Evolutionary conservation across 2,329 filamentous ascomycete genomes (phyloP).

Genomic region (Paecilomyces dactylethromorphus): DNA sequence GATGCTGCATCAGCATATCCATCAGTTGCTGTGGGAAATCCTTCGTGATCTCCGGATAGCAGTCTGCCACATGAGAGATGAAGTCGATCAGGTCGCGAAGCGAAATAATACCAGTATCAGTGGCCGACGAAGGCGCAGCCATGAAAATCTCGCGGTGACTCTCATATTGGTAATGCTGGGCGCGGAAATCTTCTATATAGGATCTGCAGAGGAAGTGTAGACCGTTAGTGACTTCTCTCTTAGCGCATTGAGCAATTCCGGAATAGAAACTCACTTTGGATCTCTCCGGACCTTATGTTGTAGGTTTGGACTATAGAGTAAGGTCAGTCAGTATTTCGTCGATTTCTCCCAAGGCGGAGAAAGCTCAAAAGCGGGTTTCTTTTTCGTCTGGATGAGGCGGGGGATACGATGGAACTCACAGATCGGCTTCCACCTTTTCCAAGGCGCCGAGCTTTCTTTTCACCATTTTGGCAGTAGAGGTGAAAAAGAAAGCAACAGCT

Average conservation of each 20-base stretch:
- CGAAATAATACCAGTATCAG: conserved; percentile 70
- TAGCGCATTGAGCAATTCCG: too few species aligned
- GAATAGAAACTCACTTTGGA: conserved; percentile 54
- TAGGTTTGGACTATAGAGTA: conserved; percentile 59
- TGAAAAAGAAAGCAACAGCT: conserved; percentile 47
- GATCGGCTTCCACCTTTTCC: conserved; percentile 90
- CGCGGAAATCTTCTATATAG: conserved; percentile 81
- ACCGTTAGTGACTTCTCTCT: background rate
- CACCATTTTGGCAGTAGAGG: conserved; percentile 48
- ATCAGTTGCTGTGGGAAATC: conserved; percentile 76
- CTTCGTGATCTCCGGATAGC: conserved; percentile 74
- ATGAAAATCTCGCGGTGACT: conserved; percentile 88
- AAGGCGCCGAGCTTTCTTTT: conserved; percentile 88
- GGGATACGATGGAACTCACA: conserved; percentile 46
- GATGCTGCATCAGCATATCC: conserved; percentile 71
- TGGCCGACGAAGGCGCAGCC: conserved; percentile 69
- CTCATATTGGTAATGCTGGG: conserved; percentile 87
- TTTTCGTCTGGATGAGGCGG: background rate
- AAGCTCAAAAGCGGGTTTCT: background rate
- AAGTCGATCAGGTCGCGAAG: conserved; percentile 91
- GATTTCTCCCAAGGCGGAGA: conserved; percentile 17
- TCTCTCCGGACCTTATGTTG: conserved; percentile 89
- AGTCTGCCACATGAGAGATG: conserved; percentile 87
- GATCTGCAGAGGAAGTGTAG: conserved; percentile 47
- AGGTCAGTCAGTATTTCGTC: conserved; percentile 14